A percentile compares a stretch with the other conserved stretches of the same genome.
Conservation (phyloP, 306 rosid species). For the Lotus japonicus region DNA sequence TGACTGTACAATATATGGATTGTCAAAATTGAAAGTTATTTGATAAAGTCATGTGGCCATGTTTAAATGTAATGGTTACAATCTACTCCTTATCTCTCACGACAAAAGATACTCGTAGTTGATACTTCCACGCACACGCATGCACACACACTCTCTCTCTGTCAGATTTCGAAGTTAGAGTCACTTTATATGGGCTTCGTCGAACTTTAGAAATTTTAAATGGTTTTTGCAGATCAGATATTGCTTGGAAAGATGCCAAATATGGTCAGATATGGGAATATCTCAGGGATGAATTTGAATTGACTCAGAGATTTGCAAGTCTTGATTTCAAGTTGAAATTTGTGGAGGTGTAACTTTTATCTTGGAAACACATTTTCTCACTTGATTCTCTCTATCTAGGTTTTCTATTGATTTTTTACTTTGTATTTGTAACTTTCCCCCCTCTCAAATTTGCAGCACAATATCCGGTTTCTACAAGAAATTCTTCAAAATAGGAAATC, state of each 20-base stretch:
- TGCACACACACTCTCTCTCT: too few relatives aligned
- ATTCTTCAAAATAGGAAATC: constrained; percentile 96
- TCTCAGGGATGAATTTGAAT: constrained; percentile 90
- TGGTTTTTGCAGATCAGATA: constrained; percentile 68
- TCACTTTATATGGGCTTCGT: not conserved
- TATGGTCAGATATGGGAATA: constrained; percentile 99
- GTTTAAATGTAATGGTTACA: too few relatives aligned
- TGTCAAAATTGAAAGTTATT: too few relatives aligned
- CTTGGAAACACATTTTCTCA: not conserved
- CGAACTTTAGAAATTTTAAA: not conserved
- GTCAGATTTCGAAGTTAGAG: not conserved
- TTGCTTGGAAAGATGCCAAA: constrained; percentile 99
- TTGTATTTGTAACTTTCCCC: not conserved
- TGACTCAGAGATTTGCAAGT: constrained; percentile 93
- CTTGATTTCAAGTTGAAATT: constrained; percentile 96
- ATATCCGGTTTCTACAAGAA: constrained; percentile 94
- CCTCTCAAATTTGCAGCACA: constrained; percentile 53
- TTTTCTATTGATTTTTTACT: not conserved
- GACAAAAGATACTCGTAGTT: too few relatives aligned
- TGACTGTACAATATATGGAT: too few relatives aligned
- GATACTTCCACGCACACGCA: too few relatives aligned
- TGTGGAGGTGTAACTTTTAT: constrained; percentile 62
- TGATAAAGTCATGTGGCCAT: too few relatives aligned
- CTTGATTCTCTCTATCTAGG: not conserved
- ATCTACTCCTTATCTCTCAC: too few relatives aligned